A percentile compares a stretch with the other conserved stretches of the same genome.
These are phyloP conservation scores for Auxenochlorella pyrenoidosa DNA, from an alignment of 139 green algal genomes.

Conservation along the genomic window DNA sequence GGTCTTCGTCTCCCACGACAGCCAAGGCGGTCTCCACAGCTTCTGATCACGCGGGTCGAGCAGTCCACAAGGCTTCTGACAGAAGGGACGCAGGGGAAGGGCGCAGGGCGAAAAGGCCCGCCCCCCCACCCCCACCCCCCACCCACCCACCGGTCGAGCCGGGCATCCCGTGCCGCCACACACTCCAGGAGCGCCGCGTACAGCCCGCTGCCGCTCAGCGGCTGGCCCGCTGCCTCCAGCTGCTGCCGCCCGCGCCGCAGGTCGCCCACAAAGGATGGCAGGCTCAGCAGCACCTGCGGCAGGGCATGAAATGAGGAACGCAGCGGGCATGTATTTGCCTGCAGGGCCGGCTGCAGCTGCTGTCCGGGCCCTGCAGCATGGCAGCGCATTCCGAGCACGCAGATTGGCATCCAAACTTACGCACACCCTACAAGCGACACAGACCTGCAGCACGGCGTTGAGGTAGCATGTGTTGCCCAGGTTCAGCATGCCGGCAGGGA, in stretches of 20 bases:
- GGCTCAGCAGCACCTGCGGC: conserved; percentile 62
- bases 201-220: not conserved
- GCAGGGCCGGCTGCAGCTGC: too few relatives aligned
- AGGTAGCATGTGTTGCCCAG: conserved; percentile 98
- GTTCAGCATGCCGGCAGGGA: conserved; percentile 82
- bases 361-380: too few relatives aligned
- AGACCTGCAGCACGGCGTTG: conserved; percentile 88
- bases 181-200: conserved; percentile 25
- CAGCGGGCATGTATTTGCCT: too few relatives aligned
- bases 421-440: not conserved
- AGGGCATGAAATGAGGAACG: not conserved
- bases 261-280: conserved; percentile 57
- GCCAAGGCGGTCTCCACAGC: too few relatives aligned
- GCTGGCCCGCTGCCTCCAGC: conserved; percentile 1
- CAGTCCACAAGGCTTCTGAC: not conserved
- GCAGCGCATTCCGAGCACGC: too few relatives aligned
- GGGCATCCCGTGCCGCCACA: not conserved
- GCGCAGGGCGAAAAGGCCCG: too few relatives aligned
- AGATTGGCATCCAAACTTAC: too few relatives aligned
- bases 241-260: conserved; percentile 42
- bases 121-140: not conserved
- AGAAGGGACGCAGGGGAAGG: not conserved
- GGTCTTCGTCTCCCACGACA: too few relatives aligned
- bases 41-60: too few relatives aligned
- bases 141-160: not conserved